These are phyloP conservation scores for Lavandula angustifolia DNA, from an alignment of 257 asterid species.

Conservation along the genomic window DNA sequence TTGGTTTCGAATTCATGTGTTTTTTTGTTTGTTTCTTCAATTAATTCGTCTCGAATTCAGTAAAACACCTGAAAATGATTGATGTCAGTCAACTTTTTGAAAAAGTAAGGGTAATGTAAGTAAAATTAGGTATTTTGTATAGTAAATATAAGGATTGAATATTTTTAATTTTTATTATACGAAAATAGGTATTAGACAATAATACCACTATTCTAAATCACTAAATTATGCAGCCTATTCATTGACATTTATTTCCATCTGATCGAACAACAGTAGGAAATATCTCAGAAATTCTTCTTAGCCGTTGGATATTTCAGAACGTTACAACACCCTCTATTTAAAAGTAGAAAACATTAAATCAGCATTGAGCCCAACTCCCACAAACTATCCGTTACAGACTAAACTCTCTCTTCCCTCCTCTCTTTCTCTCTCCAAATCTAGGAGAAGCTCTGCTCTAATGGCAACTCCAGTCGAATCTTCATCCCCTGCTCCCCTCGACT, in stretches of 20 bases:
- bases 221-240: not conserved
- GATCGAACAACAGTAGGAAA: not conserved
- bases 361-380: conserved; percentile 16
- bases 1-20: too few relatives aligned
- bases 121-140: too few relatives aligned
- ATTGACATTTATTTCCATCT: not conserved
- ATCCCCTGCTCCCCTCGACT: conserved; percentile 55
- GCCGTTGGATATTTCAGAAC: conserved; percentile 52
- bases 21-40: too few relatives aligned
- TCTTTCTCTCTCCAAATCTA: conserved; percentile 57
- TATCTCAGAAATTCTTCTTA: conserved; percentile 8
- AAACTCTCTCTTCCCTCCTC: conserved; percentile 29
- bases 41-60: too few relatives aligned
- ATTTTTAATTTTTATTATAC: too few relatives aligned
- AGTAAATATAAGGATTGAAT: too few relatives aligned
- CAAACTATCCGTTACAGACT: conserved; percentile 73
- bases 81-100: too few relatives aligned
- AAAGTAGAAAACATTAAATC: conserved; percentile 6
- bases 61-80: too few relatives aligned
- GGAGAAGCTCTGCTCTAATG: conserved; percentile 53
- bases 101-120: too few relatives aligned
- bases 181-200: too few relatives aligned
- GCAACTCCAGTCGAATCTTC: conserved; percentile 67
- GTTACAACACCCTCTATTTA: conserved; percentile 40
- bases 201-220: too few relatives aligned